Evolutionary conservation across 1,284 basidiomycete genomes (phyloP), one percentile per base, ranked within the genome.

Genomic region (Coriolopsis trogii): DNA sequence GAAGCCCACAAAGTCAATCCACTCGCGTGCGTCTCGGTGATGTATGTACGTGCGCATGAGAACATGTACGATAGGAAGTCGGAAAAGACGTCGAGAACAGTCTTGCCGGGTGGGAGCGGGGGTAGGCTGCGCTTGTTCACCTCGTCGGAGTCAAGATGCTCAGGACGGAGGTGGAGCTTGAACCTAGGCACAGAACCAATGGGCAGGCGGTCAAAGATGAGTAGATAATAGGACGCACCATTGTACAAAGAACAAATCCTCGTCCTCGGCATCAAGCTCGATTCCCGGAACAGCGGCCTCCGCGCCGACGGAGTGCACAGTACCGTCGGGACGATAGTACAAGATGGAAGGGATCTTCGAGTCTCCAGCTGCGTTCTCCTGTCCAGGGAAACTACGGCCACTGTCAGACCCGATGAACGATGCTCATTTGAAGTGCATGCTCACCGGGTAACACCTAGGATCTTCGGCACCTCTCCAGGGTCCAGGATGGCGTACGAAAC

Each of bases 271-370:
- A 45, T 66, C 63, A 21, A 76, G 69, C 16, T 70, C 62, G 28
- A 75, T 68, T 8, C 67, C 69, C 26, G 78, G 75, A 23, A 70
- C 65, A 18, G 69, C 64, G 0, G 80, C 78, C 59, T 84, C 81
- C 9, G 81, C 80, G n/a, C 83, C 82, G 37, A 74, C 71, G 3
- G 80, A 79, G 42, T 71, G 67, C 20, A 78, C 71, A 0, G 60
- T 63, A 0, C 81, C 81, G 6, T 67, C 55, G 18, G 62, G 60
- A 58, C 79, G 76, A 58, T 85, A 85, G 58, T 75, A 82, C 15
- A 84, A 64, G 26, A 82, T 69, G 0, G 80, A 77, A 4, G 82
- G 82, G 31, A 84, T 80, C 64, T 83, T 84, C 7, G 73, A 77
- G 43, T 53, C 47, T 9, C 51, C 55, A 66, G 15, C 74, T 66